Conservation (phyloP, 2,329 filamentous ascomycete species). For the Penicillium sp. region DNA sequence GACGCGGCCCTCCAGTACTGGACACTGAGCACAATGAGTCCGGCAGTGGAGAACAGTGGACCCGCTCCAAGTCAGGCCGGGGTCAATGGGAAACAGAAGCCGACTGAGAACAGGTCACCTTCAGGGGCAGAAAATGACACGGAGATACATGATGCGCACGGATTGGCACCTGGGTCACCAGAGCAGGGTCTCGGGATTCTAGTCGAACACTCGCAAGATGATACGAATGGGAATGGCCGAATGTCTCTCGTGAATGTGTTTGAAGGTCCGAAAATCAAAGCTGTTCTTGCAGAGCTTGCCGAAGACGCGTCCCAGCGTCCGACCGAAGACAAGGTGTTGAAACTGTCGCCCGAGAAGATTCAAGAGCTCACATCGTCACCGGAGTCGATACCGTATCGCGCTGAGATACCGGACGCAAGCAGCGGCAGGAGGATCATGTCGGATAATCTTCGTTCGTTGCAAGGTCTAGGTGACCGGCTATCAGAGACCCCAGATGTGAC, state of each 20-base stretch:
- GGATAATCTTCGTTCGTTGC: conserved; percentile 15
- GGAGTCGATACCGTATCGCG: conserved; percentile 53
- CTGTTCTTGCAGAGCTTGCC: conserved; percentile 24
- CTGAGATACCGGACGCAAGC: conserved; percentile 30
- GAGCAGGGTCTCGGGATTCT: conserved; percentile 23
- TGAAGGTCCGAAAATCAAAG: conserved; percentile 26
- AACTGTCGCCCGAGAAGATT: conserved; percentile 56
- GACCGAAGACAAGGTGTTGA: conserved; percentile 43
- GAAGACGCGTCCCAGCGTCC: conserved; percentile 23
- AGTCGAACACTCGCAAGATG: conserved; percentile 12
- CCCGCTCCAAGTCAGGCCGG: not conserved
- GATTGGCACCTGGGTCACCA: not conserved
- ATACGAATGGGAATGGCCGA: conserved; percentile 13
- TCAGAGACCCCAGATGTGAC: conserved; percentile 16
- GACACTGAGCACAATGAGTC: not conserved
- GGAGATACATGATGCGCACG: not conserved
- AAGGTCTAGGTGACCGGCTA: not conserved
- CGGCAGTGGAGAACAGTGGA: not conserved
- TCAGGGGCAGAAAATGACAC: not conserved
- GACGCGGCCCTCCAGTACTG: not conserved
- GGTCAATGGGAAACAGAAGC: not conserved
- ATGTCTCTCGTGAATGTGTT: conserved; percentile 32
- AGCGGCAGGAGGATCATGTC: conserved; percentile 23
- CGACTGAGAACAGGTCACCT: not conserved
- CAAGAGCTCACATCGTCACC: conserved; percentile 56